phyloP scores from a whole-genome alignment of 2,329 filamentous ascomycete genomes.

The Aspergillus fischeri region DNA sequence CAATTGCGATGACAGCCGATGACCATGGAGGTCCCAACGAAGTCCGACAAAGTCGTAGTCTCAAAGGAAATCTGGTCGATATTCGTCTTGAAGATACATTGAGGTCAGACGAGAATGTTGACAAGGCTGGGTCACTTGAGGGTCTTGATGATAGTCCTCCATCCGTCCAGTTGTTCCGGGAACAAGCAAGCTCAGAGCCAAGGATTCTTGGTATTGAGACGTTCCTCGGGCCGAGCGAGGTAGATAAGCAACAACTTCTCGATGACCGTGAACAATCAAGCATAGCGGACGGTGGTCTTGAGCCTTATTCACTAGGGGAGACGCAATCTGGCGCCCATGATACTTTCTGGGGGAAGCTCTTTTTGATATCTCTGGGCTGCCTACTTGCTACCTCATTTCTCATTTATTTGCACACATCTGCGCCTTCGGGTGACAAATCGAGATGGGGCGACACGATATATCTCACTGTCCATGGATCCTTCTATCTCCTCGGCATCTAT shows the following conservation, averaged over 20 bases:
- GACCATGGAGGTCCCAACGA: constrained; percentile 26
- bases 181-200: constrained; percentile 37
- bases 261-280: constrained; percentile 45
- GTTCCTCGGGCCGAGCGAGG: constrained; percentile 47
- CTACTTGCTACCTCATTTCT: constrained; percentile 86
- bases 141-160: constrained; percentile 46
- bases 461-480: constrained; percentile 77
- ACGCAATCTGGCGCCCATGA: constrained; percentile 77
- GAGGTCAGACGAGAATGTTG: constrained; percentile 41
- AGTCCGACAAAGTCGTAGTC: constrained; percentile 48
- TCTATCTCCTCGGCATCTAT: constrained; percentile 84
- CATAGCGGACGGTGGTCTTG: constrained; percentile 51
- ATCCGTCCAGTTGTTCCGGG: constrained; percentile 55
- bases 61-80: constrained; percentile 72
- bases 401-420: constrained; percentile 81
- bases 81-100: constrained; percentile 71
- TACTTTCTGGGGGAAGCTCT: constrained; percentile 86
- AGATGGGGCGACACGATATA: constrained; percentile 88
- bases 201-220: constrained; percentile 37
- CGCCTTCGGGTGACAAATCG: constrained; percentile 63
- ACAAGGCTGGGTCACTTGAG: constrained; percentile 39
- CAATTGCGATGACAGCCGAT: constrained; percentile 33
- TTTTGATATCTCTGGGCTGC: constrained; percentile 75
- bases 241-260: constrained; percentile 47
- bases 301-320: constrained; percentile 55